Percentiles rank a stretch among this genome's conserved stretches.
Conservation (phyloP, 2,329 filamentous ascomycete genomes). For the Colletotrichum sp. region DNA sequence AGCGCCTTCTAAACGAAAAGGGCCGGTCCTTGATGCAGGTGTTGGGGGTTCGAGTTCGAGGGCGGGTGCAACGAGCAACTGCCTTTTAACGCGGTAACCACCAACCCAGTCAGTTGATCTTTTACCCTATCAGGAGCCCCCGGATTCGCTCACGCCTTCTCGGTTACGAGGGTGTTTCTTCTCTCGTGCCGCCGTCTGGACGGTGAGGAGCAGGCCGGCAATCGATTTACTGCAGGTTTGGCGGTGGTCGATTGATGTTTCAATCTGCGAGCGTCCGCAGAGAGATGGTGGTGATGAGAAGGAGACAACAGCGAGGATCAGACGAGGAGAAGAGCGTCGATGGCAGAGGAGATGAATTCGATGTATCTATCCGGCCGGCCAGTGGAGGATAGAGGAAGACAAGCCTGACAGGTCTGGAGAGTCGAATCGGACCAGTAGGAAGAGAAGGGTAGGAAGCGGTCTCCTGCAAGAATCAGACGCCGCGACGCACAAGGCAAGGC, state of each 20-base stretch:
- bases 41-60: neutral
- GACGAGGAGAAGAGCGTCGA: neutral
- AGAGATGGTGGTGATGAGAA: neutral
- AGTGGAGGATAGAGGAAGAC: slow-evolving; percentile 5
- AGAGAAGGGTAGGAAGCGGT: slow-evolving; percentile 4
- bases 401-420: slow-evolving; percentile 1
- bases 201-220: neutral
- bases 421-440: slow-evolving; percentile 19
- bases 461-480: slow-evolving; percentile 24
- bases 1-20: slow-evolving; percentile 10
- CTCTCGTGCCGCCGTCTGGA: neutral
- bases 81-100: neutral
- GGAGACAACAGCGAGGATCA: slow-evolving; percentile 1
- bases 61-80: slow-evolving; percentile 13
- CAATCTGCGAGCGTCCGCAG: neutral
- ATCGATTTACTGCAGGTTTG: neutral
- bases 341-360: neutral
- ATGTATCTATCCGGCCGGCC: slow-evolving; percentile 1
- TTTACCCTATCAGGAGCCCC: slow-evolving; percentile 1
- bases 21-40: slow-evolving; percentile 11
- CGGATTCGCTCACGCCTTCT: neutral
- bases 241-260: neutral
- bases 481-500: slow-evolving; percentile 21
- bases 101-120: slow-evolving; percentile 1
- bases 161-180: neutral